phyloP scores from a whole-genome alignment of 2,329 filamentous ascomycete genomes.

The Amesomyces nigricolor region DNA sequence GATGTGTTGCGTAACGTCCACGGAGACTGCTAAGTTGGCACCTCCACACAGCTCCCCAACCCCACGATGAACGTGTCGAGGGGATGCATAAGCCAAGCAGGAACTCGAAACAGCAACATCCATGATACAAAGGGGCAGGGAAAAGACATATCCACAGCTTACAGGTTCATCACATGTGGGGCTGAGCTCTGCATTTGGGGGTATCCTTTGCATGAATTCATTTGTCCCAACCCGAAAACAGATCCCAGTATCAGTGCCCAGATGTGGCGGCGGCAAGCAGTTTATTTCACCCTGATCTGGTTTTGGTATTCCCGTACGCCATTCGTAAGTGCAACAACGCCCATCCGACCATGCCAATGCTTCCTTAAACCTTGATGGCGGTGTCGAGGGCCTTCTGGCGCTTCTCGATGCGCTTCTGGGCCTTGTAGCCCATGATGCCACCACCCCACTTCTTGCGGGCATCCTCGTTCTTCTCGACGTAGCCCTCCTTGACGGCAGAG shows the following conservation, averaged over 20 bases:
- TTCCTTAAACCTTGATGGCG: conserved; percentile 91
- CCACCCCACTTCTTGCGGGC: conserved; percentile 93
- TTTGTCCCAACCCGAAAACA: conserved; percentile 19
- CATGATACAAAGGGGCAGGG: background rate
- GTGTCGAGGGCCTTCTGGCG: conserved; percentile 88
- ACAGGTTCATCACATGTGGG: conserved; percentile 8
- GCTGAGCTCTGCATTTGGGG: conserved; percentile 15
- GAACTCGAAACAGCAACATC: background rate
- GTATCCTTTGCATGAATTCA: conserved; percentile 23
- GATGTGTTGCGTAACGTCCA: conserved; percentile 21
- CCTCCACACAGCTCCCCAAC: background rate
- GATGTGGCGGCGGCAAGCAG: conserved; percentile 25
- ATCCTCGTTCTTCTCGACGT: conserved; percentile 92
- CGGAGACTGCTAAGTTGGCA: background rate
- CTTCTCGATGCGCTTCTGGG: conserved; percentile 70
- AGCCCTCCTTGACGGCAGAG: conserved; percentile 95
- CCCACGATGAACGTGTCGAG: background rate
- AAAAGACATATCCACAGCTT: background rate
- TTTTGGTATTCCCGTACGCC: conserved; percentile 35
- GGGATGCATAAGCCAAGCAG: too few relatives aligned
- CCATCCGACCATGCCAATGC: conserved; percentile 25
- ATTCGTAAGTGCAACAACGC: conserved; percentile 30
- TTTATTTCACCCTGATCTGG: conserved; percentile 28
- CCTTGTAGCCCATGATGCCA: conserved; percentile 98
- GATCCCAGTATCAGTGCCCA: conserved; percentile 21